Evolutionary conservation across 768 basidiomycete genomes (phyloP).

Genomic region (Suillus decipiens): DNA sequence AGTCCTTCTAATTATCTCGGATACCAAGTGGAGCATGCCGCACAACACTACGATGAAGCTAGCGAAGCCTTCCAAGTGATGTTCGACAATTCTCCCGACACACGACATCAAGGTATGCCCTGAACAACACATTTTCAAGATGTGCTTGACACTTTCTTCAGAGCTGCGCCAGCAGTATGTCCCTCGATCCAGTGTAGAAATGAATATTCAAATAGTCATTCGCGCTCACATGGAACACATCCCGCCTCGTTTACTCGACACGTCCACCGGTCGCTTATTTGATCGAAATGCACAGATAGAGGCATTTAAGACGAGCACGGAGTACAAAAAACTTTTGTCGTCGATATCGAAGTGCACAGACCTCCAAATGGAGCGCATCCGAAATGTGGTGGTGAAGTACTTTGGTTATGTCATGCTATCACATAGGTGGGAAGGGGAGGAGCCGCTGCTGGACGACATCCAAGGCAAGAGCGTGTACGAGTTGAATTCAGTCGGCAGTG

Average conservation of each 20-base stretch:
- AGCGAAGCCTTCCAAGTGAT: not conserved
- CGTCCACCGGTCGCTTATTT: not conserved
- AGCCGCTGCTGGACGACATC: not conserved
- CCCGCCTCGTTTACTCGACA: not conserved
- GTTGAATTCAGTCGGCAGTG: not conserved
- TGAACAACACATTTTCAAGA: not conserved
- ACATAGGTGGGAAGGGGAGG: not conserved
- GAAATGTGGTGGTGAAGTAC: not conserved
- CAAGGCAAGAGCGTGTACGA: not conserved
- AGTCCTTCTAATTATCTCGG: not conserved
- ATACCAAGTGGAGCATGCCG: not conserved
- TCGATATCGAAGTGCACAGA: not conserved
- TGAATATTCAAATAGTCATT: not conserved
- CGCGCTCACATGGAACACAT: not conserved
- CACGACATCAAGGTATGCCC: not conserved
- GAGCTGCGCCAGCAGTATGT: not conserved
- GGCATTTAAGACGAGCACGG: not conserved
- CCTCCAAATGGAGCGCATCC: not conserved
- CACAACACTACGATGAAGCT: not conserved
- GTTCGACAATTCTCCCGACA: not conserved
- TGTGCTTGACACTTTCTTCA: not conserved
- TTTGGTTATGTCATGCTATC: not conserved
- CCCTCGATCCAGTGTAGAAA: not conserved
- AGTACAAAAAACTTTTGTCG: constrained; percentile 1
- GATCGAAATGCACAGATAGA: not conserved